Evolutionary conservation across 1,139 yeast genomes (phyloP).

Genomic region (Pichia cactophila): DNA sequence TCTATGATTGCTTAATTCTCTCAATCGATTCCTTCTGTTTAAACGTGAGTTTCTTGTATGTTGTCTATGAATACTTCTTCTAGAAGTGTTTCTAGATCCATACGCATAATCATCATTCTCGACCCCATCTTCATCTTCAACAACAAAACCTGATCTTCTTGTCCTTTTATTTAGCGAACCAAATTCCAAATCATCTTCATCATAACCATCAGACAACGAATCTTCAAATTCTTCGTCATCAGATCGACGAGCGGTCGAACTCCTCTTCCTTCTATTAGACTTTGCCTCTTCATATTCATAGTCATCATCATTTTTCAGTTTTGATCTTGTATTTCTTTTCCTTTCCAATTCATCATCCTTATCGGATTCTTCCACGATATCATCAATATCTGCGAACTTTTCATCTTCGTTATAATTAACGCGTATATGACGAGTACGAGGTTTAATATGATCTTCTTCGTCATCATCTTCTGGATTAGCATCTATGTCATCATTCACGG

Average conservation of each 20-base stretch:
- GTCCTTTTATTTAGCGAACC: constrained; percentile 9
- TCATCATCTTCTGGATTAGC: constrained; percentile 29
- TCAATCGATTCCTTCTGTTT: constrained; percentile 2
- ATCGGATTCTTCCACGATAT: neutral
- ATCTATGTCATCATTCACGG: constrained; percentile 24
- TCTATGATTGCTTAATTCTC: neutral
- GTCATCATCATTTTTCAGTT: constrained; percentile 10
- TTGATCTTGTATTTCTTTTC: neutral
- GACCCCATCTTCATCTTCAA: constrained; percentile 22
- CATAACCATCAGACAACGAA: constrained; percentile 14
- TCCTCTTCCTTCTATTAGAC: constrained; percentile 7
- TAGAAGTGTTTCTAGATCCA: constrained; percentile 3
- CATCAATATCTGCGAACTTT: constrained; percentile 2
- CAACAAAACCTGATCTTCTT: constrained; percentile 19
- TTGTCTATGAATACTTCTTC: constrained; percentile 5
- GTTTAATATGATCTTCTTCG: constrained; percentile 9
- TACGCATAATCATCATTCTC: constrained; percentile 18
- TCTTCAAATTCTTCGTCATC: constrained; percentile 23
- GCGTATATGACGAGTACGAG: constrained; percentile 15
- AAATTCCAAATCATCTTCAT: constrained; percentile 1
- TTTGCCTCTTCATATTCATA: constrained; percentile 16
- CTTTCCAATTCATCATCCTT: neutral
- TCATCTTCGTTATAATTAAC: constrained; percentile 30
- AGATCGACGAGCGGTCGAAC: constrained; percentile 8
- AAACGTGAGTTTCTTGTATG: neutral